Conservation (phyloP, 441 rosid species). For the Pelargonium hybrid region DNA sequence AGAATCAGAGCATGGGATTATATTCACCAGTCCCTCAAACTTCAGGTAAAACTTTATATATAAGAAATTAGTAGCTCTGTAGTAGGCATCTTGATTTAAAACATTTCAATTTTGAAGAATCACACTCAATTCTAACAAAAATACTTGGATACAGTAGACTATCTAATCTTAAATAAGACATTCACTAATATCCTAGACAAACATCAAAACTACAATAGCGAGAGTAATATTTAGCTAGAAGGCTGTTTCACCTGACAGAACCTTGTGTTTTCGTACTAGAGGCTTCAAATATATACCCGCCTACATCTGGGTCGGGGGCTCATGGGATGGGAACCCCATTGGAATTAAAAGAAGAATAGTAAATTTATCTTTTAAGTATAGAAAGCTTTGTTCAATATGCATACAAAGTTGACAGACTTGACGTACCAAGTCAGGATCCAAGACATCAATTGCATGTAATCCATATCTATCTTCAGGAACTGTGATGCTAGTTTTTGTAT, state of each 20-base stretch:
- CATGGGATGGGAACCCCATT: neutral
- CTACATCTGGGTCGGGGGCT: neutral
- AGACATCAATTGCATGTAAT: constrained; percentile 65
- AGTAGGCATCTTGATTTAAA: too few species aligned
- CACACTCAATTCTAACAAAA: too few species aligned
- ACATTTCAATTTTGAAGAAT: too few species aligned
- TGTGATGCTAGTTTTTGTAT: constrained; percentile 43
- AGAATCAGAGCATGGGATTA: too few species aligned
- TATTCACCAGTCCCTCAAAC: too few species aligned
- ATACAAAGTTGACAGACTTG: neutral
- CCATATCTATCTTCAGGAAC: constrained; percentile 94
- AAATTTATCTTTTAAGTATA: neutral
- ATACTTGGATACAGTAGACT: neutral
- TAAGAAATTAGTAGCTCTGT: too few species aligned
- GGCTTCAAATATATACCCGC: too few species aligned
- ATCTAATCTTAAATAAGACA: neutral
- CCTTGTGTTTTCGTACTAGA: neutral
- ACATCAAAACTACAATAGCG: neutral
- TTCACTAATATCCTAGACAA: neutral
- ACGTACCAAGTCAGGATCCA: constrained; percentile 90
- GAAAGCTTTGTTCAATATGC: neutral
- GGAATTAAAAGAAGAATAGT: neutral
- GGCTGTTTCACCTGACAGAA: neutral
- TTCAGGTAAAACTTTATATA: too few species aligned
- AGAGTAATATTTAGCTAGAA: neutral